A percentile compares a stretch with the other conserved stretches of the same genome.
These are phyloP conservation scores for Catunica adiposa DNA, from an alignment of 2,329 filamentous ascomycete genomes.

Conservation along the genomic window DNA sequence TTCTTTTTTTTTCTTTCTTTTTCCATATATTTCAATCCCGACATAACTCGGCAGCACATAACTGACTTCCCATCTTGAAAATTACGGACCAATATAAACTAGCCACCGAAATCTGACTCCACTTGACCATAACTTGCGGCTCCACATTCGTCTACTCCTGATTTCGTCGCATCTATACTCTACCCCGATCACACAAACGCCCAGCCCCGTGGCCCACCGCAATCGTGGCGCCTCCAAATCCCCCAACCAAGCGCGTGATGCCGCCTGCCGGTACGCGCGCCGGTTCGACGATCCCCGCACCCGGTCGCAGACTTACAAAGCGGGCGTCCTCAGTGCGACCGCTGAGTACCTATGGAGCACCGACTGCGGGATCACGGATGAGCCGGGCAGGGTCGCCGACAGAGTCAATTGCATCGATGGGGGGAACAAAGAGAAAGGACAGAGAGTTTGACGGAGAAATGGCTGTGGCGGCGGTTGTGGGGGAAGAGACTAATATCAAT, in stretches of 20 bases:
- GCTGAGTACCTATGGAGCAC: neutral
- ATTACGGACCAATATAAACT: no score
- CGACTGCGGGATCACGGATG: conserved; percentile 3
- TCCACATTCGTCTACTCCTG: no score
- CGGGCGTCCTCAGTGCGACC: conserved; percentile 10
- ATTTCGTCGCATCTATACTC: no score
- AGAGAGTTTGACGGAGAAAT: conserved; percentile 52
- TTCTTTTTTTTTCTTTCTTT: no score
- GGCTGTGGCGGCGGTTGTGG: conserved; percentile 33
- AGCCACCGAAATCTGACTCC: no score
- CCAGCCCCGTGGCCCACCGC: conserved; percentile 10
- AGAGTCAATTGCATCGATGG: conserved; percentile 45
- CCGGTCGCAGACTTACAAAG: conserved; percentile 12
- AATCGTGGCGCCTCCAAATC: conserved; percentile 12
- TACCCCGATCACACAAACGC: neutral
- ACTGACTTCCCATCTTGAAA: no score
- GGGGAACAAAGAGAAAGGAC: conserved; percentile 64
- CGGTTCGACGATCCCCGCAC: conserved; percentile 7
- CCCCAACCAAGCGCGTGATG: conserved; percentile 12
- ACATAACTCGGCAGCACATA: no score
- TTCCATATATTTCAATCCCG: neutral
- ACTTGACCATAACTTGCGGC: no score
- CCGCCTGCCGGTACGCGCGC: conserved; percentile 5
- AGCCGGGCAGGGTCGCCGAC: conserved; percentile 48
- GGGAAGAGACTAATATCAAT: conserved; percentile 89